A percentile compares a stretch with the other conserved stretches of the same genome.
Evolutionary conservation across 306 rosid genomes (phyloP).

Genomic region (Trifolium pratense): DNA sequence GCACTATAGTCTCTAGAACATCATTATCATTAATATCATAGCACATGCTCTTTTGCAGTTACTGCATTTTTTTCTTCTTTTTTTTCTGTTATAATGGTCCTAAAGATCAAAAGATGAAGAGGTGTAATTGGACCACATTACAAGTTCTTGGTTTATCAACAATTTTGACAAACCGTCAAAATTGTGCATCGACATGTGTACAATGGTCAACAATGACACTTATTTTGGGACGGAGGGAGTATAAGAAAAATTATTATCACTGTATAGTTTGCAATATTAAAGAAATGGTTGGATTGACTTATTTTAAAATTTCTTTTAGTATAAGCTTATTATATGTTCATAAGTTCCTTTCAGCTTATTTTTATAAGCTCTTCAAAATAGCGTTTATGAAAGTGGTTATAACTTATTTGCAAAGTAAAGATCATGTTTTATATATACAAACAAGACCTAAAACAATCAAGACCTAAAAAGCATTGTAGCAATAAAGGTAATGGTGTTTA

Average conservation of each 20-base stretch:
- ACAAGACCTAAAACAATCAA: neutral
- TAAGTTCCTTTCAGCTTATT: neutral
- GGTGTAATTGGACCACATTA: conserved; percentile 27
- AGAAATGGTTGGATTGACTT: neutral
- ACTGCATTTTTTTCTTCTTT: neutral
- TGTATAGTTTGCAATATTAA: conserved; percentile 12
- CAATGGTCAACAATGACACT: too few species aligned
- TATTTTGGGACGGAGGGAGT: too few species aligned
- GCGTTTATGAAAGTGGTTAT: neutral
- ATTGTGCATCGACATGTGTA: too few species aligned
- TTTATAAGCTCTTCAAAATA: too few species aligned
- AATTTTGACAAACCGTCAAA: too few species aligned
- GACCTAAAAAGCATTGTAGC: neutral
- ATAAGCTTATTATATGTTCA: neutral
- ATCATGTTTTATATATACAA: neutral
- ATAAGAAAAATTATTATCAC: conserved; percentile 22
- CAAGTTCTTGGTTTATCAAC: conserved; percentile 30
- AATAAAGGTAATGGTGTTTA: neutral
- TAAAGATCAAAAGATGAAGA: conserved; percentile 31
- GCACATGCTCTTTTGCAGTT: conserved; percentile 47
- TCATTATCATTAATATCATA: conserved; percentile 2
- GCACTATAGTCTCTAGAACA: conserved; percentile 23
- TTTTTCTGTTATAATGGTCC: conserved; percentile 34
- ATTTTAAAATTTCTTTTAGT: neutral
- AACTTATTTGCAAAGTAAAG: too few species aligned